Evolutionary conservation across 2,329 filamentous ascomycete species (phyloP).

Genomic region (Ceratocystis harringtonii): DNA sequence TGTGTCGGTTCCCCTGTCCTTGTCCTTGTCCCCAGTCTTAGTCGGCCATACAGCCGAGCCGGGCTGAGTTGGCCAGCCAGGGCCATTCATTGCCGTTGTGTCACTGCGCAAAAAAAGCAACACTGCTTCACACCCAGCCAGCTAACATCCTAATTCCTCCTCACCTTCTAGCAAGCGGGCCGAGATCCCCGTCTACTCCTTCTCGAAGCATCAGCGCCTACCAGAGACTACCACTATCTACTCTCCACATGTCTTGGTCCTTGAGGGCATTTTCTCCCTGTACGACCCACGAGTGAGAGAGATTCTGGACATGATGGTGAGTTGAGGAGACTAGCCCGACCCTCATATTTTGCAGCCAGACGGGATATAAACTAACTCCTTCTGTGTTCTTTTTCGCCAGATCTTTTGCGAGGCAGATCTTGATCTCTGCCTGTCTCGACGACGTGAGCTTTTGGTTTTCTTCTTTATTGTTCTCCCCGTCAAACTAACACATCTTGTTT

Average conservation of each 20-base stretch:
- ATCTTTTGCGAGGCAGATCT: constrained; percentile 95
- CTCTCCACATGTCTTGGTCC: constrained; percentile 84
- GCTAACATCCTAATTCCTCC: not conserved
- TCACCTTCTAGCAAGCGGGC: constrained; percentile 51
- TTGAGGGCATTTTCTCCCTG: constrained; percentile 91
- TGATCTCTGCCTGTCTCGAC: constrained; percentile 78
- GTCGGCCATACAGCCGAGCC: no score
- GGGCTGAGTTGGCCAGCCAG: no score
- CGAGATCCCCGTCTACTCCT: constrained; percentile 90
- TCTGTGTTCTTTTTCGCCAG: constrained; percentile 25
- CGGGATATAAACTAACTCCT: not conserved
- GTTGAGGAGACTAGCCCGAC: constrained; percentile 14
- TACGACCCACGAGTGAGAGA: constrained; percentile 77
- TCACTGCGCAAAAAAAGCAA: not conserved
- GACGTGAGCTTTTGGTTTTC: constrained; percentile 44
- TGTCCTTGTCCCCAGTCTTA: no score
- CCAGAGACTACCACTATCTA: constrained; percentile 77
- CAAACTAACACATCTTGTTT: not conserved
- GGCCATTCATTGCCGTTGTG: no score
- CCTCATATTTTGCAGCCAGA: not conserved
- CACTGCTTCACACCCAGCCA: not conserved
- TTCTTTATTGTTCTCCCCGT: not conserved
- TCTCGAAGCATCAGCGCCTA: constrained; percentile 72
- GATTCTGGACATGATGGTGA: constrained; percentile 75
- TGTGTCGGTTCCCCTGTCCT: no score